Conservation (phyloP, 768 basidiomycete genomes). For the Auricularia auricula-judae region DNA sequence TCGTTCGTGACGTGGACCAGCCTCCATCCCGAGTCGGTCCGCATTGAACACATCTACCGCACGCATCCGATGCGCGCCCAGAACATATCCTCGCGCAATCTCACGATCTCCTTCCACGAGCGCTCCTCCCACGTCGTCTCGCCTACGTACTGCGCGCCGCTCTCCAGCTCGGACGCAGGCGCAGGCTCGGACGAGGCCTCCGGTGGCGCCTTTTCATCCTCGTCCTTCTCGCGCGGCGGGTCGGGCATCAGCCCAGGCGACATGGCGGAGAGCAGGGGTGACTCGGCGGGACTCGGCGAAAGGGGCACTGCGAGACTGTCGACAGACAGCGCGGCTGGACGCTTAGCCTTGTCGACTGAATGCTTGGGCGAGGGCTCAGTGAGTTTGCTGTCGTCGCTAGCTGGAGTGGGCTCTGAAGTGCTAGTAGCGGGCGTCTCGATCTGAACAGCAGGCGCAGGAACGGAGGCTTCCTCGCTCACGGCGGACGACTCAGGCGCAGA, state of each 20-base stretch:
- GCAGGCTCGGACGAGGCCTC: slow-evolving; percentile 1
- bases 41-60: slow-evolving; percentile 8
- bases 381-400: too few species aligned
- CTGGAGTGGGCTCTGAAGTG: too few species aligned
- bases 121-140: slow-evolving; percentile 77
- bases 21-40: too few species aligned
- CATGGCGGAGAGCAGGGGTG: not conserved
- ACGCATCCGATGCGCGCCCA: slow-evolving; percentile 66
- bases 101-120: slow-evolving; percentile 69
- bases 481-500: too few species aligned
- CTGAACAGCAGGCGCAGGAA: too few species aligned
- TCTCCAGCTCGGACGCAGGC: slow-evolving; percentile 17
- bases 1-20: too few species aligned
- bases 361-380: not conserved
- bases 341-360: not conserved
- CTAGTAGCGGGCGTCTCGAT: too few species aligned
- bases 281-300: not conserved
- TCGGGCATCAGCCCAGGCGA: not conserved
- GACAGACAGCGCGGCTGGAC: not conserved
- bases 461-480: too few species aligned
- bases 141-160: slow-evolving; percentile 38
- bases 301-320: not conserved
- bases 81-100: slow-evolving; percentile 74
- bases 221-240: not conserved
- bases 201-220: not conserved